A percentile compares a stretch with the other conserved stretches of the same genome.
These are phyloP conservation scores for Trichoderma harzianum DNA, from an alignment of 2,329 filamentous ascomycete genomes.

Conservation along the genomic window DNA sequence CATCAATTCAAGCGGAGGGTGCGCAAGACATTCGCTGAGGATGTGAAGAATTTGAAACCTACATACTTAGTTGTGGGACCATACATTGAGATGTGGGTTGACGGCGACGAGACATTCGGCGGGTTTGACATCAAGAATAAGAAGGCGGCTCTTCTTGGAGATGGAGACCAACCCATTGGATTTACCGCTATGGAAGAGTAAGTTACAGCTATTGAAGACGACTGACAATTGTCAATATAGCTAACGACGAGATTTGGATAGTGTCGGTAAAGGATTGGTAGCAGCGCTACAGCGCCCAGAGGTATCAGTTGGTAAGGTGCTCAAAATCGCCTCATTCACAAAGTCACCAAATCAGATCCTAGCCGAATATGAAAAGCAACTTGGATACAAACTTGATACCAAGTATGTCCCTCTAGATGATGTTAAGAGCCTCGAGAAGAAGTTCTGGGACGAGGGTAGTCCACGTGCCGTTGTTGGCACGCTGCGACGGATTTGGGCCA, in stretches of 20 bases:
- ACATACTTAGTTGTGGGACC: slow-evolving; percentile 70
- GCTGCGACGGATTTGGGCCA: slow-evolving; percentile 67
- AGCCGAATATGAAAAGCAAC: slow-evolving; percentile 66
- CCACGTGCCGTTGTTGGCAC: slow-evolving; percentile 56
- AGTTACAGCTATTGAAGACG: slow-evolving; percentile 25
- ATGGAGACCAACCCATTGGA: slow-evolving; percentile 59
- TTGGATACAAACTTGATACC: slow-evolving; percentile 44
- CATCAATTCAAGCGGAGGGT: slow-evolving; percentile 69
- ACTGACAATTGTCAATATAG: neutral
- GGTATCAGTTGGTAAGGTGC: slow-evolving; percentile 49
- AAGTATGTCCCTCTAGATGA: slow-evolving; percentile 45
- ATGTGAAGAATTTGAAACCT: slow-evolving; percentile 52
- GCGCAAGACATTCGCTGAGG: slow-evolving; percentile 55
- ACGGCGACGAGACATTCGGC: slow-evolving; percentile 34
- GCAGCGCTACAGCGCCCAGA: slow-evolving; percentile 57
- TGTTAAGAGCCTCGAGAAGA: slow-evolving; percentile 54
- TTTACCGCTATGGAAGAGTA: slow-evolving; percentile 72
- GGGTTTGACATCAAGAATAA: slow-evolving; percentile 56
- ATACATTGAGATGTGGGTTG: slow-evolving; percentile 57
- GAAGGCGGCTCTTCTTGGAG: slow-evolving; percentile 59
- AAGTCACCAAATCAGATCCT: slow-evolving; percentile 60
- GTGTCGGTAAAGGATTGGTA: slow-evolving; percentile 64
- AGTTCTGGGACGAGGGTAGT: slow-evolving; percentile 53
- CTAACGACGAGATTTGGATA: slow-evolving; percentile 27
- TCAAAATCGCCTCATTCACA: slow-evolving; percentile 71